Evolutionary conservation across 2,329 filamentous ascomycete species (phyloP).

Genomic region (Fusarium setosum): DNA sequence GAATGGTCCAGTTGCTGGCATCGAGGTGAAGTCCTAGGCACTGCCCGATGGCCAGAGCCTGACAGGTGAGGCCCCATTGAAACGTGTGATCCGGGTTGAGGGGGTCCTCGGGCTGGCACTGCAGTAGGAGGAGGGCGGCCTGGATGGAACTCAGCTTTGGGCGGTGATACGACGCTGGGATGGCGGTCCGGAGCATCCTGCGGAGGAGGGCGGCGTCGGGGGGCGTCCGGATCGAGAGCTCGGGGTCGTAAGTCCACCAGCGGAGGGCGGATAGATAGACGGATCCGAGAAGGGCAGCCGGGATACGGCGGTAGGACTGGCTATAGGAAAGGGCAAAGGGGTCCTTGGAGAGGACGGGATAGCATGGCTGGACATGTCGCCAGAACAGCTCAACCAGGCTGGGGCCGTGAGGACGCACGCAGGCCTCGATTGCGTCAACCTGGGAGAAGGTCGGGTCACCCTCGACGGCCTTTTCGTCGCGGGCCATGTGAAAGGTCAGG

Average conservation of each 20-base stretch:
- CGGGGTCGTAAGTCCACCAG: constrained; percentile 63
- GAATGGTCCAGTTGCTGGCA: constrained; percentile 66
- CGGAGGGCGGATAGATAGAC: constrained; percentile 66
- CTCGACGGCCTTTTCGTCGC: constrained; percentile 45
- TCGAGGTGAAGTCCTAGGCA: constrained; percentile 67
- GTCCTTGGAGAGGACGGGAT: constrained; percentile 65
- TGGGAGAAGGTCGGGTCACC: constrained; percentile 38
- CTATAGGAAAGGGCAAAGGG: constrained; percentile 64
- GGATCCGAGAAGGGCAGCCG: constrained; percentile 63
- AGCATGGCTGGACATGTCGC: constrained; percentile 64
- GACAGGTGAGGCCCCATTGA: constrained; percentile 54
- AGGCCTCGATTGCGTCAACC: constrained; percentile 63
- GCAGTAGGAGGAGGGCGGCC: constrained; percentile 43
- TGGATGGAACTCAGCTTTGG: constrained; percentile 46
- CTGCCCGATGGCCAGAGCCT: constrained; percentile 61
- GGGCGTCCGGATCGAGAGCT: constrained; percentile 43
- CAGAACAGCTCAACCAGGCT: constrained; percentile 72
- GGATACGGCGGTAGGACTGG: constrained; percentile 62
- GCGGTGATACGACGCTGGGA: constrained; percentile 45
- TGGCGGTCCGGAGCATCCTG: constrained; percentile 36
- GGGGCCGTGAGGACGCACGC: constrained; percentile 68
- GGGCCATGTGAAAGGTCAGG: constrained; percentile 47
- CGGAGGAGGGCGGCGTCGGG: constrained; percentile 41
- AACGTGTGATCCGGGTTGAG: constrained; percentile 49
- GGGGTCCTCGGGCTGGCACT: constrained; percentile 47